Base-by-base conservation (phyloP, 306 rosid species). In the Cucurbita ficifolia region DNA sequence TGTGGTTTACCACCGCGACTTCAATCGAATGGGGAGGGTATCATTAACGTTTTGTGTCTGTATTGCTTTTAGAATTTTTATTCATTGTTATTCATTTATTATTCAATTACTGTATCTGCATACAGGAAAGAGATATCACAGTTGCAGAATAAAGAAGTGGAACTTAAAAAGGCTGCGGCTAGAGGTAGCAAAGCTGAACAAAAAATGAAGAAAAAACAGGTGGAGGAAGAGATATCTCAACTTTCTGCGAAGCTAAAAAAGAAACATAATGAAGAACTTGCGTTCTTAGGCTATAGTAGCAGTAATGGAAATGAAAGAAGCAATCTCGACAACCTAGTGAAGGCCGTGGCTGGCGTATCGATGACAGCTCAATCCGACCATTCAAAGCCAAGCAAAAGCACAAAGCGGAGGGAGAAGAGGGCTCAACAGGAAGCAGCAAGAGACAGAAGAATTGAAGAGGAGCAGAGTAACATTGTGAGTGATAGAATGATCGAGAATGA, bases 121-220 rank as follows among this genome's bases (percentile, higher is more conserved):
- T 82, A 76, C 87, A 94, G 97, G 89, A 89, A 94, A 78, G 96
- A 94, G 81, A 89, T 78, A 74, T 85, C 90, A 29, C 80, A 79
- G 59, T 79, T 94, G 79, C 97, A 88, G 88, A 88, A 86, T 78
- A 91, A 85, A 77, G 97, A 95, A 89, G 75, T 77, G 55, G 96
- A 81, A 78, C 81, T 88, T 87, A 91, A 91, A 72, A 94, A 86
- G 82, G 83, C 84, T 12, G 95, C 99, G 11, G 99, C 97, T 42
- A 88, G 81, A 81, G 97, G 97, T 49, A 91, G 97, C 96, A 95
- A 91, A 81, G 97, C 99, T 58, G 96, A 89, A 80, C 97, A 91
- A 84, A 91, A 88, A 81, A 73, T 88, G 46, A 95, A 91, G 88
- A 95, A 95, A 78, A 95, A 86, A 79, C 96, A 91, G 77, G 97